Conservation (phyloP, 2,329 filamentous ascomycete species). For the Trichoderma koningiopsis region DNA sequence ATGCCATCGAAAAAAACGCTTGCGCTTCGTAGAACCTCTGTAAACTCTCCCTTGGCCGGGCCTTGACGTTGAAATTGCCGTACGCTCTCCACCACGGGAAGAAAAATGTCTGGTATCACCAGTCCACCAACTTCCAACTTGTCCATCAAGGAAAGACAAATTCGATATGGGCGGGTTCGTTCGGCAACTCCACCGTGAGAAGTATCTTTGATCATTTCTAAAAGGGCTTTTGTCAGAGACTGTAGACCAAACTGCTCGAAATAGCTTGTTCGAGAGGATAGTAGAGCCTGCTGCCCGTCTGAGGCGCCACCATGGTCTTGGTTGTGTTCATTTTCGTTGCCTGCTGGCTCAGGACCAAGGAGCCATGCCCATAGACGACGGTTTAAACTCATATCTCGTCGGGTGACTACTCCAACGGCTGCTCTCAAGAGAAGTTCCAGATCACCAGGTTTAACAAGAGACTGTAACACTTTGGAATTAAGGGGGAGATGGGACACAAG, state of each 20-base stretch:
- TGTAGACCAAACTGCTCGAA: slow-evolving; percentile 80
- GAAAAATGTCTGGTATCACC: slow-evolving; percentile 84
- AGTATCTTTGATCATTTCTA: slow-evolving; percentile 68
- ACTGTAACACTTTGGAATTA: slow-evolving; percentile 78
- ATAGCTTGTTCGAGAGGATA: slow-evolving; percentile 70
- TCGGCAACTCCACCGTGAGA: slow-evolving; percentile 51
- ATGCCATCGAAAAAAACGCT: slow-evolving; percentile 97
- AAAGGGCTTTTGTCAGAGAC: slow-evolving; percentile 71
- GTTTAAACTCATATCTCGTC: slow-evolving; percentile 96
- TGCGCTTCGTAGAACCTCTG: slow-evolving; percentile 87
- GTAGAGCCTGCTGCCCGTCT: slow-evolving; percentile 48
- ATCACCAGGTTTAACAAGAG: slow-evolving; percentile 71
- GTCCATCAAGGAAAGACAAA: slow-evolving; percentile 96
- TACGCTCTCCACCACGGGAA: slow-evolving; percentile 81
- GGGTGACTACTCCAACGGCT: slow-evolving; percentile 81
- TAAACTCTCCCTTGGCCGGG: slow-evolving; percentile 68
- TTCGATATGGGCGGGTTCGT: slow-evolving; percentile 80
- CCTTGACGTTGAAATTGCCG: slow-evolving; percentile 70
- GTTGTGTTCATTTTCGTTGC: slow-evolving; percentile 51
- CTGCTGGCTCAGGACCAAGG: slow-evolving; percentile 70
- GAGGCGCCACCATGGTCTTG: slow-evolving; percentile 48
- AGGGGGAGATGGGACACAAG: slow-evolving; percentile 88
- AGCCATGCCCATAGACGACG: slow-evolving; percentile 95
- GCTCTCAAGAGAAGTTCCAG: slow-evolving; percentile 80
- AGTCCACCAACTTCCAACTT: slow-evolving; percentile 94